Conservation (phyloP, 495 filamentous ascomycete genomes). For the Hyphodiscus hymeniophilus region DNA sequence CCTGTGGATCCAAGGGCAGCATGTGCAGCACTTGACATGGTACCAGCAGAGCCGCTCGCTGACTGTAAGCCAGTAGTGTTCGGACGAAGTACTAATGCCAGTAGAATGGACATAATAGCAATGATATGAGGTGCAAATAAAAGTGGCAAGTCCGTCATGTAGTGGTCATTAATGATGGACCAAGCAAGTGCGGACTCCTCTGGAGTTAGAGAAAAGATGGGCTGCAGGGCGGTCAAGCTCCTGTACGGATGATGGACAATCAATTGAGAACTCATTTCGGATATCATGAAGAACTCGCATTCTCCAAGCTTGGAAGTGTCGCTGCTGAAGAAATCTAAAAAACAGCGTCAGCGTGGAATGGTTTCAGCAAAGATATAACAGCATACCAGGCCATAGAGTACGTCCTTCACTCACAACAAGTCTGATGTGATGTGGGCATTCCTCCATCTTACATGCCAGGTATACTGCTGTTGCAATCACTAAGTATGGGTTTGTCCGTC, state of each 20-base stretch:
- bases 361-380: conserved; percentile 8
- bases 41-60: conserved; percentile 22
- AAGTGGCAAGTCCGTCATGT: conserved; percentile 86
- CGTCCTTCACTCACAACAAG: conserved; percentile 78
- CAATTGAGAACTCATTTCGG: conserved; percentile 88
- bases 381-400: conserved; percentile 73
- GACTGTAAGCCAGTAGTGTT: conserved; percentile 21
- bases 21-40: conserved; percentile 25
- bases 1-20: conserved; percentile 15
- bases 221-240: conserved; percentile 65
- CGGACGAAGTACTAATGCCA: conserved; percentile 72
- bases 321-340: conserved; percentile 61
- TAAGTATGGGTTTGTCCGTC: conserved; percentile 89
- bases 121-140: conserved; percentile 85
- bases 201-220: conserved; percentile 56
- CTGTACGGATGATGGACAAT: conserved; percentile 98
- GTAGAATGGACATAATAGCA: conserved; percentile 80
- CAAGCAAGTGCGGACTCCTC: conserved; percentile 77
- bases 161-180: conserved; percentile 92
- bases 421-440: conserved; percentile 93
- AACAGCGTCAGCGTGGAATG: conserved; percentile 17
- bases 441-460: conserved; percentile 97
- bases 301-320: conserved; percentile 89
- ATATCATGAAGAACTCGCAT: conserved; percentile 93
- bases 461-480: conserved; percentile 87